phyloP scores from a whole-genome alignment of 805 yeast genomes.

The Kodamaea leandrae region DNA sequence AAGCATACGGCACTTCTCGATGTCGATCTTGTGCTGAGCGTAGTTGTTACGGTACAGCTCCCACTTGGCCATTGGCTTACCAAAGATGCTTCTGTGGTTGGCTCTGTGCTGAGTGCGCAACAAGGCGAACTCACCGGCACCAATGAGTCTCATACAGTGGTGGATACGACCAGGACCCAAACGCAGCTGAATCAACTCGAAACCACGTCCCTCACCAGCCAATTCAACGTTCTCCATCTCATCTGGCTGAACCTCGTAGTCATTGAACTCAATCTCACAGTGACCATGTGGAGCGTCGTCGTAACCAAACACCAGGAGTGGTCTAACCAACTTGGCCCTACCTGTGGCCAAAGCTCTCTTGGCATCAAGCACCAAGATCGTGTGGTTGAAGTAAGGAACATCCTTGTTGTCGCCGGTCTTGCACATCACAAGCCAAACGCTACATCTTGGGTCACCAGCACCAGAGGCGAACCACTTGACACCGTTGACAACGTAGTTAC shows the following conservation, averaged over 20 bases:
- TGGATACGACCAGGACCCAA: slow-evolving; percentile 71
- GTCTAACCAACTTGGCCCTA: slow-evolving; percentile 46
- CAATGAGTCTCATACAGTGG: slow-evolving; percentile 65
- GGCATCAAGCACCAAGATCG: slow-evolving; percentile 54
- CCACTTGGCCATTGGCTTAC: slow-evolving; percentile 46
- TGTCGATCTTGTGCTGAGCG: slow-evolving; percentile 53
- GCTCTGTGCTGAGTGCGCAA: slow-evolving; percentile 49
- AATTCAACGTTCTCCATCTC: slow-evolving; percentile 42
- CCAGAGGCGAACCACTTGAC: slow-evolving; percentile 72
- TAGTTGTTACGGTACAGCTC: slow-evolving; percentile 49
- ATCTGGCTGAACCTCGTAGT: slow-evolving; percentile 46
- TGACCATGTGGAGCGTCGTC: slow-evolving; percentile 77
- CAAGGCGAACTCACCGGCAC: slow-evolving; percentile 58
- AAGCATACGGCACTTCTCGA: slow-evolving; percentile 52
- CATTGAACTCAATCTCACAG: slow-evolving; percentile 52
- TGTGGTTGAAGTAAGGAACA: slow-evolving; percentile 49
- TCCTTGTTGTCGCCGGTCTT: slow-evolving; percentile 35
- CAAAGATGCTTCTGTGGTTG: slow-evolving; percentile 50
- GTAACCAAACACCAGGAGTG: slow-evolving; percentile 54
- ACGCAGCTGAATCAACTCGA: slow-evolving; percentile 60
- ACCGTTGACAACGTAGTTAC: slow-evolving; percentile 54
- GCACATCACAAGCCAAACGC: slow-evolving; percentile 53
- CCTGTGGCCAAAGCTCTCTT: slow-evolving; percentile 50
- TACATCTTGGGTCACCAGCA: slow-evolving; percentile 64
- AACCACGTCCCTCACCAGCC: slow-evolving; percentile 53